Conservation (phyloP, 768 basidiomycete genomes). For the Collybia nuda region DNA sequence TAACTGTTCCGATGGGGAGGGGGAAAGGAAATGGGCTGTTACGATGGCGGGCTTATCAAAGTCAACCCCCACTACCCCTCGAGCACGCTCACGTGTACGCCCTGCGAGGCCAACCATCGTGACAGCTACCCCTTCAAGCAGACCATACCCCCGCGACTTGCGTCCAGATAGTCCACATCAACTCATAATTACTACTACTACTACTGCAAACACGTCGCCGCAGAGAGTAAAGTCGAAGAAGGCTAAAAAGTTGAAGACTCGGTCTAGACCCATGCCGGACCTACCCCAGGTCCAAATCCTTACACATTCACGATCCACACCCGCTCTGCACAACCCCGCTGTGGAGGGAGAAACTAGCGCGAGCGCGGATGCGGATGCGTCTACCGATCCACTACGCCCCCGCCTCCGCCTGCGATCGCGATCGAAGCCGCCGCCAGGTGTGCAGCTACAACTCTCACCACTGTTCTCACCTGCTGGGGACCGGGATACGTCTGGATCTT, state of each 20-base stretch:
- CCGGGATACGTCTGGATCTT: too few species aligned
- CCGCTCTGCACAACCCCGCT: conserved; percentile 33
- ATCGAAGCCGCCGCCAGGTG: conserved; percentile 2
- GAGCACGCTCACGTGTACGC: background rate
- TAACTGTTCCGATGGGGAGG: background rate
- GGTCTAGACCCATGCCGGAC: background rate
- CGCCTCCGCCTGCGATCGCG: background rate
- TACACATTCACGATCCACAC: conserved; percentile 38
- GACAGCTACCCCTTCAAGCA: too few species aligned
- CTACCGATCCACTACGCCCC: background rate
- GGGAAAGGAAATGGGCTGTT: too few species aligned
- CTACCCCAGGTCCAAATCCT: background rate
- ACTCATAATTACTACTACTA: background rate
- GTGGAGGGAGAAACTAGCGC: background rate
- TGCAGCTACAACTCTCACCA: background rate
- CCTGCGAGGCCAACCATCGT: too few species aligned
- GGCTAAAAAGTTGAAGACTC: background rate
- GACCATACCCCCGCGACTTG: too few species aligned
- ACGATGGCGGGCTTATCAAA: background rate
- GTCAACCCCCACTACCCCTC: background rate
- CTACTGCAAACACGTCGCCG: background rate
- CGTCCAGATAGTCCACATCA: too few species aligned
- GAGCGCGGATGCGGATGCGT: background rate
- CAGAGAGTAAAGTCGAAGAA: conserved; percentile 6
- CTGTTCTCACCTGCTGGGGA: too few species aligned